A percentile compares a stretch with the other conserved stretches of the same genome.
Evolutionary conservation across 179 eudicot genomes (phyloP).

Genomic region (Drosera spatulata): DNA sequence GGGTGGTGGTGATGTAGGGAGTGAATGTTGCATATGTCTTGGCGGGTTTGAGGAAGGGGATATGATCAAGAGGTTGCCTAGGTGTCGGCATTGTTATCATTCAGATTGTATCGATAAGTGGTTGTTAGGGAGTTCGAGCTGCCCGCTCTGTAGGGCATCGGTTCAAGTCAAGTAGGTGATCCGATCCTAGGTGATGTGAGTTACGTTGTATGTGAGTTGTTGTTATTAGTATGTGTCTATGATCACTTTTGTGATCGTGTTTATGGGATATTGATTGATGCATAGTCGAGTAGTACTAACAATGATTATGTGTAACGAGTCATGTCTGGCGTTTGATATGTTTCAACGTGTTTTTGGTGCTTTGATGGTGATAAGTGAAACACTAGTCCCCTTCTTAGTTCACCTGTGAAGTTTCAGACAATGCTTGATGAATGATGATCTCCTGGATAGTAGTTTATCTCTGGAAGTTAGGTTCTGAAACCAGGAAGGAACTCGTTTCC

Average conservation of each 20-base stretch:
- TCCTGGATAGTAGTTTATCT: no score
- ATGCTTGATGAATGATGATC: no score
- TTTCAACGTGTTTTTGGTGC: no score
- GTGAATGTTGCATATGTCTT: constrained; percentile 66
- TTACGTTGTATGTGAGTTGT: background rate
- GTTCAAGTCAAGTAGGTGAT: constrained; percentile 30
- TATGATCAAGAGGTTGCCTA: constrained; percentile 51
- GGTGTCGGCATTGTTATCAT: constrained; percentile 54
- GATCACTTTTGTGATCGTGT: background rate
- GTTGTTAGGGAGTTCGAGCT: constrained; percentile 48
- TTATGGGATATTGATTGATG: background rate
- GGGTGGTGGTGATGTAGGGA: constrained; percentile 4
- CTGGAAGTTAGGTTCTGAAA: no score
- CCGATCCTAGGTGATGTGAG: background rate
- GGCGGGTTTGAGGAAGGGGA: constrained; percentile 60
- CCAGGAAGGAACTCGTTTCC: no score
- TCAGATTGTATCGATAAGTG: constrained; percentile 73
- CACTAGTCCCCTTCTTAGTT: no score
- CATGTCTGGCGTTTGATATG: no score
- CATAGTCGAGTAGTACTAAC: no score
- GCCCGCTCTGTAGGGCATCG: constrained; percentile 66
- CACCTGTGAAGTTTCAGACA: no score
- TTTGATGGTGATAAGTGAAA: no score
- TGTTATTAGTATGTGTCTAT: background rate
- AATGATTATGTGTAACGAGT: no score